Evolutionary conservation across 345 rosid genomes (phyloP).

Genomic region (Aegle marmelos): DNA sequence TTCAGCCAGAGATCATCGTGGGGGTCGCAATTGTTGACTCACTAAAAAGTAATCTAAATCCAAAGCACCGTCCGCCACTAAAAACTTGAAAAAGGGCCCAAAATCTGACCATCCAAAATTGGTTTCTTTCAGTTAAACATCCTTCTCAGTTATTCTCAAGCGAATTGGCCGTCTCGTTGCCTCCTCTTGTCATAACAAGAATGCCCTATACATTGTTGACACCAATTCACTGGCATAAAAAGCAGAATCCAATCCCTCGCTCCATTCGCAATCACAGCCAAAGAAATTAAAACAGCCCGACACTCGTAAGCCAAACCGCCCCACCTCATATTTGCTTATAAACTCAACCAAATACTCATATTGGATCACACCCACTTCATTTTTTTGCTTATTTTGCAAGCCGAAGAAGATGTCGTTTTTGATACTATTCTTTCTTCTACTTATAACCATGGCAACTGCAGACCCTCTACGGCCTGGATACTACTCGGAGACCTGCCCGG

Average conservation of each 20-base stretch:
- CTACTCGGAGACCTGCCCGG: constrained; percentile 72
- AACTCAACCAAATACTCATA: neutral
- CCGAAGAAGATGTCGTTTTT: constrained; percentile 15
- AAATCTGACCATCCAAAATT: neutral
- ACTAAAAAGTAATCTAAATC: too few relatives aligned
- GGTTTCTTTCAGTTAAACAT: constrained; percentile 11
- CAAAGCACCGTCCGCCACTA: neutral
- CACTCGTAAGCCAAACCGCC: neutral
- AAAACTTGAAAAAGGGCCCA: neutral
- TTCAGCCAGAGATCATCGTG: neutral
- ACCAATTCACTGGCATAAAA: neutral
- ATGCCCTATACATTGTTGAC: constrained; percentile 6
- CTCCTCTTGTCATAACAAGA: constrained; percentile 13
- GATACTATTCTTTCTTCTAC: constrained; percentile 22
- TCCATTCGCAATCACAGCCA: neutral
- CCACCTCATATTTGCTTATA: neutral
- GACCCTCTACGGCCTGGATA: constrained; percentile 52
- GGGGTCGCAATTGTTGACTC: constrained; percentile 1
- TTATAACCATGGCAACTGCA: constrained; percentile 22
- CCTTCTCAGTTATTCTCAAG: neutral
- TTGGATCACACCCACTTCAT: constrained; percentile 7
- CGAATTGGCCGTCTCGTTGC: constrained; percentile 7
- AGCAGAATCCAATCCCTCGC: neutral
- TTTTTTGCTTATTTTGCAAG: neutral
- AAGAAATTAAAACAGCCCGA: constrained; percentile 3